A percentile compares a stretch with the other conserved stretches of the same genome.
phyloP scores from a whole-genome alignment of 2,329 filamentous ascomycete species.

The Xylaria sp. region DNA sequence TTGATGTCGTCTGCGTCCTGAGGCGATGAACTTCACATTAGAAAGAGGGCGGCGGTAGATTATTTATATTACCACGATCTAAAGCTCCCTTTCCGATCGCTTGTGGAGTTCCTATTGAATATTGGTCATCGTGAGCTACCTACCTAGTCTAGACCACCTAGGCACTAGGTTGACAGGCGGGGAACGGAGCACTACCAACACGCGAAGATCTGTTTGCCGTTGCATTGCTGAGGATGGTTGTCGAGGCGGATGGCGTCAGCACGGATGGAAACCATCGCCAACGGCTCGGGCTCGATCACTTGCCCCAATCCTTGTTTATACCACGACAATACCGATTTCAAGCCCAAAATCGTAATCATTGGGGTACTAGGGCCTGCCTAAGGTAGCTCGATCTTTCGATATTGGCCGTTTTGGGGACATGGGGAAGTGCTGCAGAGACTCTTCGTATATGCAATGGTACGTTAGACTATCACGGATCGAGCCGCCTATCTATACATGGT shows the following conservation, averaged over 20 bases:
- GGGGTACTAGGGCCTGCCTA: constrained; percentile 7
- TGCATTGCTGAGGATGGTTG: constrained; percentile 2
- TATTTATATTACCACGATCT: constrained; percentile 20
- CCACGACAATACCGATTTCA: background rate
- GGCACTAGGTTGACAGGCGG: background rate
- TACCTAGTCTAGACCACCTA: background rate
- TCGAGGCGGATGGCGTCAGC: constrained; percentile 18
- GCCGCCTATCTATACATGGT: background rate
- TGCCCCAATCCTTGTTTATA: background rate
- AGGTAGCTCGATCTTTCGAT: constrained; percentile 2
- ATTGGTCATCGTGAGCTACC: constrained; percentile 23
- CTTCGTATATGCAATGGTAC: constrained; percentile 41
- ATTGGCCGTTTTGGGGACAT: background rate
- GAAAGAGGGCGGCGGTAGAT: background rate
- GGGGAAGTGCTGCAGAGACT: constrained; percentile 13
- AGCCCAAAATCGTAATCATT: constrained; percentile 20
- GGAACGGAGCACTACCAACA: constrained; percentile 4
- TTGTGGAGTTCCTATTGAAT: background rate
- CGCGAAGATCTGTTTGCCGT: background rate
- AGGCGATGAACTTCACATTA: background rate
- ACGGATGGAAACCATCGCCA: background rate
- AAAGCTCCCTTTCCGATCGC: background rate
- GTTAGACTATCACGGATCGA: constrained; percentile 21
- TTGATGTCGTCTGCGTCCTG: background rate
- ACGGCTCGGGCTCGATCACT: background rate